Conservation (phyloP, 2,329 filamentous ascomycete genomes). For the Beauveria scarabaeidicola region DNA sequence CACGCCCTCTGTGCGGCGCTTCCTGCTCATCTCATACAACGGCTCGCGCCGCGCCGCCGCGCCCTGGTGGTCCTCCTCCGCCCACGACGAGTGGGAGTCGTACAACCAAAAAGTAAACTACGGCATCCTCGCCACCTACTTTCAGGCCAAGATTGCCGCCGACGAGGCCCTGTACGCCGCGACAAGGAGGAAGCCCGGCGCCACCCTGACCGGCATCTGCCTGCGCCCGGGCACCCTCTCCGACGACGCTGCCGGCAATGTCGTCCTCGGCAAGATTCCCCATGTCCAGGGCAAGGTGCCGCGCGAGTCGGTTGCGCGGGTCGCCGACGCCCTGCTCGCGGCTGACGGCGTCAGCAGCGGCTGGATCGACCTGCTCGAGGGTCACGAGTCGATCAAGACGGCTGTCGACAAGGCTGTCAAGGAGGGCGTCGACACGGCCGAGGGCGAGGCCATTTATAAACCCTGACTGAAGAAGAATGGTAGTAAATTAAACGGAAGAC, state of each 20-base stretch:
- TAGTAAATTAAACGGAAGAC: background rate
- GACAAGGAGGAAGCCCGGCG: constrained; percentile 27
- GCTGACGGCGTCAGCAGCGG: constrained; percentile 35
- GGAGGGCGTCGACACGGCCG: constrained; percentile 41
- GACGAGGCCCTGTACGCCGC: constrained; percentile 48
- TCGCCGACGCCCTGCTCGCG: constrained; percentile 48
- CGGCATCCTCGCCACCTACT: constrained; percentile 42
- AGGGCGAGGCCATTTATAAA: constrained; percentile 39
- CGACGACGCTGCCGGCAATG: constrained; percentile 38
- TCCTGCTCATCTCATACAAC: constrained; percentile 57
- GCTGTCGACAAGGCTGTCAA: constrained; percentile 41
- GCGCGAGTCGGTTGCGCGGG: constrained; percentile 51
- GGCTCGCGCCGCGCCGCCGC: constrained; percentile 43
- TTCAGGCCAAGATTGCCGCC: constrained; percentile 51
- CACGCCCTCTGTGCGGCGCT: constrained; percentile 47
- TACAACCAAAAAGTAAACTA: constrained; percentile 32
- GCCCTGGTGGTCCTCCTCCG: constrained; percentile 48
- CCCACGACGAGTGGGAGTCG: constrained; percentile 41
- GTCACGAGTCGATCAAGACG: constrained; percentile 37
- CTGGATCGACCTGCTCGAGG: constrained; percentile 50
- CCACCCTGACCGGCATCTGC: constrained; percentile 39
- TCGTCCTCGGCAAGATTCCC: constrained; percentile 39
- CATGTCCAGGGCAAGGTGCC: constrained; percentile 33
- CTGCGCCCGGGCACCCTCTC: constrained; percentile 45
- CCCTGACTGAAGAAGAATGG: background rate